Evolutionary conservation across 2,329 filamentous ascomycete species (phyloP).

Genomic region (Clonostachys chloroleuca): DNA sequence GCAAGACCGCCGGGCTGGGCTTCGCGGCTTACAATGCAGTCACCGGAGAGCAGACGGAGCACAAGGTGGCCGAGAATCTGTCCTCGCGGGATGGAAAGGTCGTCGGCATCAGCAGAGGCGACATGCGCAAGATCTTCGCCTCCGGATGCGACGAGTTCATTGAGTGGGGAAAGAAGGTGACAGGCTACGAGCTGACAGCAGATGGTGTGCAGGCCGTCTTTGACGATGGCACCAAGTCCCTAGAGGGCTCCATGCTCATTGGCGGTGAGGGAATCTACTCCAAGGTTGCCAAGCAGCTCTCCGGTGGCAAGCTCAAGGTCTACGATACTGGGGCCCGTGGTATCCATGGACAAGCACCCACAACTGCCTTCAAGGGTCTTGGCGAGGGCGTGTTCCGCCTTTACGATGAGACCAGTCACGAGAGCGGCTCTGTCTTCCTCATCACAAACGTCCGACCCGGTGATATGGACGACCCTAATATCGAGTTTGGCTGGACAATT

Average conservation of each 20-base stretch:
- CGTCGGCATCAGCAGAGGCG: conserved; percentile 57
- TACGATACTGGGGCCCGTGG: conserved; percentile 60
- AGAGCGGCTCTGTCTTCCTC: conserved; percentile 39
- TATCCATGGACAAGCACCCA: conserved; percentile 62
- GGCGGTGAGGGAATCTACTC: conserved; percentile 62
- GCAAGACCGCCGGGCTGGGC: conserved; percentile 54
- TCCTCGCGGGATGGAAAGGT: conserved; percentile 51
- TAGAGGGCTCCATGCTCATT: conserved; percentile 54
- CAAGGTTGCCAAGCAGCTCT: conserved; percentile 54
- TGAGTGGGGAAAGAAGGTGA: conserved; percentile 50
- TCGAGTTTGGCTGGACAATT: conserved; percentile 63
- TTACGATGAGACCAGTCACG: conserved; percentile 37
- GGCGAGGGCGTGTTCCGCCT: conserved; percentile 61
- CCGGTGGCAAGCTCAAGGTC: conserved; percentile 51
- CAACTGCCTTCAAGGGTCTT: conserved; percentile 53
- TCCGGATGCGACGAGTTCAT: conserved; percentile 50
- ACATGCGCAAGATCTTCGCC: conserved; percentile 57
- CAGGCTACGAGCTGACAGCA: conserved; percentile 50
- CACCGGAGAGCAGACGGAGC: conserved; percentile 38
- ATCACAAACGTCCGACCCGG: conserved; percentile 61
- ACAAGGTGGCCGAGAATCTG: conserved; percentile 24
- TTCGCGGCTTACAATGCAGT: conserved; percentile 45
- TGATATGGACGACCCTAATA: conserved; percentile 52
- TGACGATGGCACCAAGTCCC: conserved; percentile 52
- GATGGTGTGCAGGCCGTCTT: conserved; percentile 54